Evolutionary conservation across 2,329 filamentous ascomycete genomes (phyloP).

Genomic region (Alternaria triticina): DNA sequence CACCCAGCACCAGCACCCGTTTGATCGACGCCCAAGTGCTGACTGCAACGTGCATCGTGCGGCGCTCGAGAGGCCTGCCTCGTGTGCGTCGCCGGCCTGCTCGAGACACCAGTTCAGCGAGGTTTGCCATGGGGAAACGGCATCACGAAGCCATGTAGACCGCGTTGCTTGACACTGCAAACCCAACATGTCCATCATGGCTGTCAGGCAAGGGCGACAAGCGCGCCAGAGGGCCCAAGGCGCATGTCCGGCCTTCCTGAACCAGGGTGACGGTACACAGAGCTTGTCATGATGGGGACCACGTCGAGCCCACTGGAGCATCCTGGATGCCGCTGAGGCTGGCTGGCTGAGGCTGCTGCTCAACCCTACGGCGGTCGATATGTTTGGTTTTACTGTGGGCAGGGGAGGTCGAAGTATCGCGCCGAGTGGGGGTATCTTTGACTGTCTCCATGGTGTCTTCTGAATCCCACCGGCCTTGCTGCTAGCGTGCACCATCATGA

Average conservation of each 20-base stretch:
- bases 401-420: conserved; percentile 22
- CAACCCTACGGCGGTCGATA: conserved; percentile 10
- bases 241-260: conserved; percentile 16
- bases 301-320: conserved; percentile 2
- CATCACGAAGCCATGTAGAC: neutral
- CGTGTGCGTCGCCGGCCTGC: conserved; percentile 1
- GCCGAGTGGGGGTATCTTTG: conserved; percentile 35
- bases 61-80: conserved; percentile 20
- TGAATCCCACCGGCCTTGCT: conserved; percentile 30
- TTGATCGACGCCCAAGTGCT: conserved; percentile 46
- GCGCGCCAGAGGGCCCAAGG: conserved; percentile 7
- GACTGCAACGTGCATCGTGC: conserved; percentile 42
- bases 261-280: conserved; percentile 27
- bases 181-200: neutral
- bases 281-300: conserved; percentile 3
- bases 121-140: neutral
- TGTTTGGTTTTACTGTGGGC: conserved; percentile 34
- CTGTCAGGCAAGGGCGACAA: neutral
- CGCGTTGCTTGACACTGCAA: neutral
- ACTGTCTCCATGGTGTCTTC: conserved; percentile 34
- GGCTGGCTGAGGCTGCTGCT: conserved; percentile 26
- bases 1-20: conserved; percentile 46
- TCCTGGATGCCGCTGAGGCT: conserved; percentile 11
- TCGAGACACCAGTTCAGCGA: conserved; percentile 2
- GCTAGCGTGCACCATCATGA: conserved; percentile 33